Evolutionary conservation across 306 rosid species (phyloP).

Genomic region (Urtica urens): DNA sequence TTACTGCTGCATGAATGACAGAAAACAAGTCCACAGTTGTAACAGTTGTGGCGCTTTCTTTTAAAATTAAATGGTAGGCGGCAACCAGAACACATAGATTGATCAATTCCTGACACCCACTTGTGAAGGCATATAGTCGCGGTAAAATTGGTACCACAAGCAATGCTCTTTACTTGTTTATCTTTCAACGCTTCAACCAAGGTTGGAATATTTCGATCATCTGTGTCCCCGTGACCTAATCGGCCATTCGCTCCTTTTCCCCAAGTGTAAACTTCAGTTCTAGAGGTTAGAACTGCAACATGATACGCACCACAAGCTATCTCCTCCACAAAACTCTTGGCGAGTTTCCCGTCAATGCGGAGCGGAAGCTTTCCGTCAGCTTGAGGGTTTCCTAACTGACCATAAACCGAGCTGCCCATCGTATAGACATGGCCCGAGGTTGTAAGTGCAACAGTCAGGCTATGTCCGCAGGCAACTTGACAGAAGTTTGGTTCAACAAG

Average conservation of each 20-base stretch:
- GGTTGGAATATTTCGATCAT: slow-evolving; percentile 71
- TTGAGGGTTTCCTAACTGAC: slow-evolving; percentile 86
- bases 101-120: slow-evolving; percentile 99
- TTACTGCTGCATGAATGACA: slow-evolving; percentile 98
- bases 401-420: slow-evolving; percentile 97
- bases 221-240: slow-evolving; percentile 87
- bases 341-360: slow-evolving; percentile 77
- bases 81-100: slow-evolving; percentile 98
- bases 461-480: slow-evolving; percentile 90
- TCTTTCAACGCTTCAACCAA: slow-evolving; percentile 88
- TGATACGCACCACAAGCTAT: slow-evolving; percentile 97
- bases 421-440: slow-evolving; percentile 81
- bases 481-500: slow-evolving; percentile 87
- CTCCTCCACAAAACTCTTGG: slow-evolving; percentile 86
- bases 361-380: slow-evolving; percentile 79
- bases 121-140: slow-evolving; percentile 96
- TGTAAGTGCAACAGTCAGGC: slow-evolving; percentile 89
- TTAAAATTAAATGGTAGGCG: slow-evolving; percentile 89
- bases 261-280: slow-evolving; percentile 96
- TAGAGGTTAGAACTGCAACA: slow-evolving; percentile 88
- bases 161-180: slow-evolving; percentile 89
- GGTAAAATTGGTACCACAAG: slow-evolving; percentile 89
- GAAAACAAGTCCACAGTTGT: slow-evolving; percentile 92
- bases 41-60: slow-evolving; percentile 96
- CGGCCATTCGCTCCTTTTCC: slow-evolving; percentile 99